Evolutionary conservation across 768 basidiomycete species (phyloP).

Genomic region (Russula emetica): DNA sequence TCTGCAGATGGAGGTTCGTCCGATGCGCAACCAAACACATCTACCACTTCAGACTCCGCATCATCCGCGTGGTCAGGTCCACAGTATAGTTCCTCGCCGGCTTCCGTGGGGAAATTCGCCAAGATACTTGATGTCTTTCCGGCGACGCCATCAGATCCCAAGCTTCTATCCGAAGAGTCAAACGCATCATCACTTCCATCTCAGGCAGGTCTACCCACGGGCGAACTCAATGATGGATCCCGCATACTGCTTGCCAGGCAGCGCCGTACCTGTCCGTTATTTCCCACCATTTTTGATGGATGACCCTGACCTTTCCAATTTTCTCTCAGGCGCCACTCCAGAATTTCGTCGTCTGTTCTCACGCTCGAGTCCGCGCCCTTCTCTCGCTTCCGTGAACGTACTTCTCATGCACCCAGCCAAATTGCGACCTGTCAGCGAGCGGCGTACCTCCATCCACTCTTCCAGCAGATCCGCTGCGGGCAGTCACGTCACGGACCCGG

Average conservation of each 20-base stretch:
- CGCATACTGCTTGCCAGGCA: not conserved
- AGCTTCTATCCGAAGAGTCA: not conserved
- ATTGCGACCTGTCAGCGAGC: constrained; percentile 18
- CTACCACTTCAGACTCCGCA: not conserved
- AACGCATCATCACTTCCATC: not conserved
- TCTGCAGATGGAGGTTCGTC: constrained; percentile 5
- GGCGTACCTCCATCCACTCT: not conserved
- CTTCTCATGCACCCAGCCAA: constrained; percentile 22
- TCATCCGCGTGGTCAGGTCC: constrained; percentile 9
- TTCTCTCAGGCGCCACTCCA: not conserved
- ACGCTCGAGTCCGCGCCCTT: constrained; percentile 19
- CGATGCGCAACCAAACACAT: constrained; percentile 2
- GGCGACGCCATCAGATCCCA: not conserved
- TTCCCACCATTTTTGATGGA: not conserved
- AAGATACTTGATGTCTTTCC: constrained; percentile 16
- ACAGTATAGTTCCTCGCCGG: constrained; percentile 5
- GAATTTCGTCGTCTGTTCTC: not conserved
- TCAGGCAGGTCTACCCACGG: not conserved
- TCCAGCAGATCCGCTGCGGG: not conserved
- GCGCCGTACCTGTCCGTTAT: constrained; percentile 6
- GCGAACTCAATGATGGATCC: not conserved
- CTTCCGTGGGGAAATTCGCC: constrained; percentile 1
- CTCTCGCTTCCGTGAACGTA: constrained; percentile 19
- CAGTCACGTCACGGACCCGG: not conserved
- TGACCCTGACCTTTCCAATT: not conserved